phyloP scores from a whole-genome alignment of 495 filamentous ascomycete genomes.

The Neurospora discreta region DNA sequence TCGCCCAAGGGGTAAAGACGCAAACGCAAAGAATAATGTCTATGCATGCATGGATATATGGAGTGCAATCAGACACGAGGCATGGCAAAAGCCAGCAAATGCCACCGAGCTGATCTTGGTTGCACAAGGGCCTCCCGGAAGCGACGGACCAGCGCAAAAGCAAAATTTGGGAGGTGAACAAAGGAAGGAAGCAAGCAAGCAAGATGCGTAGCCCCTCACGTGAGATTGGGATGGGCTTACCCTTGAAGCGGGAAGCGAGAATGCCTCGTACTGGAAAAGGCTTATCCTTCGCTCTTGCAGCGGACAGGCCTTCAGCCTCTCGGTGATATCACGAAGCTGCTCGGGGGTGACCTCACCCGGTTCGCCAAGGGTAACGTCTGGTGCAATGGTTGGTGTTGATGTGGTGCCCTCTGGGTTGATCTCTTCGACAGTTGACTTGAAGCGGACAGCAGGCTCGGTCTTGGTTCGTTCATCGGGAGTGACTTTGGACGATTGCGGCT shows the following conservation, averaged over 20 bases:
- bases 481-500: neutral
- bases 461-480: neutral
- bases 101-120: neutral
- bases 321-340: slow-evolving; percentile 60
- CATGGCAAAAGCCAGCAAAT: neutral
- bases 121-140: neutral
- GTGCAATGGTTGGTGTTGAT: slow-evolving; percentile 14
- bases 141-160: neutral
- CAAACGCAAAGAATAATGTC: neutral
- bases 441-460: slow-evolving; percentile 52
- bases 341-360: slow-evolving; percentile 39
- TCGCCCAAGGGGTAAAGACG: neutral
- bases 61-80: neutral
- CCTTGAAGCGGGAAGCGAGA: slow-evolving; percentile 76
- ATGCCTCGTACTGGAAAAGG: slow-evolving; percentile 75
- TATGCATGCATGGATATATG: neutral
- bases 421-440: slow-evolving; percentile 64
- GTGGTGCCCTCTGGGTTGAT: slow-evolving; percentile 46
- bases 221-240: slow-evolving; percentile 40
- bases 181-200: slow-evolving; percentile 2
- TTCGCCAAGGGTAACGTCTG: slow-evolving; percentile 13
- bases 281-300: slow-evolving; percentile 73
- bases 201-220: neutral
- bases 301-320: slow-evolving; percentile 57
- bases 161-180: neutral